Percentiles rank a stretch among this genome's conserved stretches.
Conservation (phyloP, 176 grass and related monocot genomes). For the Oryza officinalis region DNA sequence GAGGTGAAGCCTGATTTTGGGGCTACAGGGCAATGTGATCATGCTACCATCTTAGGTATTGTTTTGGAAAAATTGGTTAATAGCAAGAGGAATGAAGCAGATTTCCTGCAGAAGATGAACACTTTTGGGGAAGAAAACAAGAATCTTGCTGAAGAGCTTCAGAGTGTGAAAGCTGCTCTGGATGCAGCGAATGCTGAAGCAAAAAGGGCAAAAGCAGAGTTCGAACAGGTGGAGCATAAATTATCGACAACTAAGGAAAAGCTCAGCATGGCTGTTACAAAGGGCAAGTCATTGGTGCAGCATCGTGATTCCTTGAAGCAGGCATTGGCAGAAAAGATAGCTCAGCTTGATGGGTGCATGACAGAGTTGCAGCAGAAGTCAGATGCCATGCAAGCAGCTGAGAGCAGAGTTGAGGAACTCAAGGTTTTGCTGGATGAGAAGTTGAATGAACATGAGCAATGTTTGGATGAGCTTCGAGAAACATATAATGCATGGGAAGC, state of each 20-base stretch:
- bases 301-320: slow-evolving; percentile 93
- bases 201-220: slow-evolving; percentile 66
- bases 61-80: slow-evolving; percentile 56
- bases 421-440: slow-evolving; percentile 55
- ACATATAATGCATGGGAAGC: slow-evolving; percentile 65
- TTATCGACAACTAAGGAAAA: slow-evolving; percentile 73
- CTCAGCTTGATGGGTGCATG: slow-evolving; percentile 62
- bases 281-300: slow-evolving; percentile 95
- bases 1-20: slow-evolving; percentile 64
- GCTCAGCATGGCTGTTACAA: slow-evolving; percentile 84
- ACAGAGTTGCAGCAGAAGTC: slow-evolving; percentile 68
- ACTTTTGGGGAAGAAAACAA: slow-evolving; percentile 63
- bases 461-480: slow-evolving; percentile 69
- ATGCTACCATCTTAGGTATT: slow-evolving; percentile 45
- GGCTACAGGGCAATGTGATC: slow-evolving; percentile 32
- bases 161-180: slow-evolving; percentile 60
- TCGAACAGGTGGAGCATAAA: slow-evolving; percentile 77
- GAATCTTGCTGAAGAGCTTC: slow-evolving; percentile 50
- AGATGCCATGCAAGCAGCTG: slow-evolving; percentile 60
- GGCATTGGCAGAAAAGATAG: slow-evolving; percentile 67
- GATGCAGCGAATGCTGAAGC: slow-evolving; percentile 58
- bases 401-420: slow-evolving; percentile 61
- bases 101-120: slow-evolving; percentile 54
- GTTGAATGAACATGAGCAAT: slow-evolving; percentile 68
- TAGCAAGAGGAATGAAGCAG: slow-evolving; percentile 74